phyloP scores from a whole-genome alignment of 2,329 filamentous ascomycete genomes.

The Cladosporium sp. region DNA sequence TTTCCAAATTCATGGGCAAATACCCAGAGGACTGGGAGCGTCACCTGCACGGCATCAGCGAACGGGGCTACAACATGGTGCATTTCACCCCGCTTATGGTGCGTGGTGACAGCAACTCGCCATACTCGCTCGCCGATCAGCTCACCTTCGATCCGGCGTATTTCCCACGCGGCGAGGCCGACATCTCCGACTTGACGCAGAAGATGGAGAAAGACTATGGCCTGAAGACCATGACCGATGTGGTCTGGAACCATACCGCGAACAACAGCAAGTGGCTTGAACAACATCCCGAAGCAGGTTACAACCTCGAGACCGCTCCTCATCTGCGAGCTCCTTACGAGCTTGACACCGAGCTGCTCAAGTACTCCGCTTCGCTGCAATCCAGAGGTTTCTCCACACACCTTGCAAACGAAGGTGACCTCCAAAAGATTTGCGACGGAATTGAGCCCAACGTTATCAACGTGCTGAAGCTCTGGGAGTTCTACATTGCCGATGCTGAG shows the following conservation, averaged over 20 bases:
- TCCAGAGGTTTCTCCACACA: slow-evolving; percentile 73
- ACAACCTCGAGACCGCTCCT: slow-evolving; percentile 88
- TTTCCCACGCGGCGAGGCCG: slow-evolving; percentile 82
- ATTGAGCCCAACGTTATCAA: slow-evolving; percentile 79
- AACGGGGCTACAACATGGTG: slow-evolving; percentile 96
- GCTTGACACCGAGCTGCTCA: slow-evolving; percentile 71
- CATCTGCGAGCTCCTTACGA: slow-evolving; percentile 67
- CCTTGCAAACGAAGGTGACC: slow-evolving; percentile 68
- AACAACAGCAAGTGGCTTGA: slow-evolving; percentile 93
- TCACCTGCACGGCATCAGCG: slow-evolving; percentile 82
- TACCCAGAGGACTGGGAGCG: slow-evolving; percentile 89
- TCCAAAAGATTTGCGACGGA: slow-evolving; percentile 78
- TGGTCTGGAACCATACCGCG: slow-evolving; percentile 97
- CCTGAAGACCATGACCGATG: slow-evolving; percentile 85
- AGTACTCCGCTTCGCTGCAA: slow-evolving; percentile 62
- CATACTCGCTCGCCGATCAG: slow-evolving; percentile 95
- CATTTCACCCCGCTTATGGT: slow-evolving; percentile 95
- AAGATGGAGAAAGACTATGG: slow-evolving; percentile 84
- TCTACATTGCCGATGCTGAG: slow-evolving; percentile 80
- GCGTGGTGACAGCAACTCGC: slow-evolving; percentile 87
- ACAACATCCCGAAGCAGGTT: slow-evolving; percentile 91
- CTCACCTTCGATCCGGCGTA: slow-evolving; percentile 76
- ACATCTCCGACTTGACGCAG: slow-evolving; percentile 72
- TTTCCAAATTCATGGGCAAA: slow-evolving; percentile 97
- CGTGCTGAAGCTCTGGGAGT: slow-evolving; percentile 85